Evolutionary conservation across 148 eudicot species (phyloP).

Genomic region (Camellia granthamiana): DNA sequence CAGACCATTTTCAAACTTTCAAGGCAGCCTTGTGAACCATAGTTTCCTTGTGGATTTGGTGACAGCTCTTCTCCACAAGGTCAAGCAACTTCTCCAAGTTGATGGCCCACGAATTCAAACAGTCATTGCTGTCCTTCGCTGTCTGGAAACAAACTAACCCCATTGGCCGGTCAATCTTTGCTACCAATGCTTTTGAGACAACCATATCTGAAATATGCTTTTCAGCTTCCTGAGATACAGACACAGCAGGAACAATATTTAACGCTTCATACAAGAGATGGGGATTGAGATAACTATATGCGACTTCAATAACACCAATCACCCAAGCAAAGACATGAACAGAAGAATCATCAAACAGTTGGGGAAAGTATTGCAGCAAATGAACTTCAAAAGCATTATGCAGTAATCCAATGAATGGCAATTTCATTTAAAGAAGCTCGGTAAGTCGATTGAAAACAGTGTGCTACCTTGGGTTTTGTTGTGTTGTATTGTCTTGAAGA

Average conservation of each 20-base stretch:
- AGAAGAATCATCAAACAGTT: too few species aligned
- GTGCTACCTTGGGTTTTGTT: too few species aligned
- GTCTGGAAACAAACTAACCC: slow-evolving; percentile 77
- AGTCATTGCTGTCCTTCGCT: slow-evolving; percentile 78
- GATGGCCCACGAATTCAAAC: slow-evolving; percentile 83
- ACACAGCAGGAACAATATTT: not conserved
- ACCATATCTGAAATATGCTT: slow-evolving; percentile 94
- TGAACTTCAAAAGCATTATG: not conserved
- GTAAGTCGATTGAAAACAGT: too few species aligned
- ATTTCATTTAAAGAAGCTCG: not conserved
- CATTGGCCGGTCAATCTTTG: slow-evolving; percentile 81
- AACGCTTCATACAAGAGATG: not conserved
- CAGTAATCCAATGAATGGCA: not conserved
- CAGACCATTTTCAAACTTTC: slow-evolving; percentile 39
- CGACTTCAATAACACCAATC: not conserved
- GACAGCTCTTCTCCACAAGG: slow-evolving; percentile 97
- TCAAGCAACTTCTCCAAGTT: slow-evolving; percentile 93
- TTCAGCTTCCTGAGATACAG: slow-evolving; percentile 69
- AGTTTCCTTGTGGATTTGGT: slow-evolving; percentile 96
- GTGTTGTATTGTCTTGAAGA: too few species aligned
- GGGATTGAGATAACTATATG: not conserved
- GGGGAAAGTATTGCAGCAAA: not conserved
- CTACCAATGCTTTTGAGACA: slow-evolving; percentile 75
- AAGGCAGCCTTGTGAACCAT: slow-evolving; percentile 92
- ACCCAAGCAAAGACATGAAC: too few species aligned